Base-by-base conservation (phyloP, 371 early-diverging fungal species). In the Mucor ambiguus region DNA sequence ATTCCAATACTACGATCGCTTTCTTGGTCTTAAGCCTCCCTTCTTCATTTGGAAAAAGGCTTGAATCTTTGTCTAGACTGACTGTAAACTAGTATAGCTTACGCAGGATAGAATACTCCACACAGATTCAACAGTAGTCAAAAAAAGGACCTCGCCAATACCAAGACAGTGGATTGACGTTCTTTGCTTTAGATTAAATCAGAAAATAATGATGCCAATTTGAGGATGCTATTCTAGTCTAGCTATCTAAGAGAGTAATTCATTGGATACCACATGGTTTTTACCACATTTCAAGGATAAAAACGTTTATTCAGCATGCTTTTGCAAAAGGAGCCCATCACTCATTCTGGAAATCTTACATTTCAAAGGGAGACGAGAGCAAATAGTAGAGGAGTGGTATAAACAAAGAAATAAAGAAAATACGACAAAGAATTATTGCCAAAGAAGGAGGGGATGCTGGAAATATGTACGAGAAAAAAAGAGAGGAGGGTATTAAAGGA, bases 281-380 rank as follows among this genome's bases (percentile, higher is more conserved):
- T 2, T 4, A 52, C 52, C 16, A 28, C 16, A 52, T 52, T 52
- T 52, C 16, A 52, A 28, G 52, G 24, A 28, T 14, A 11, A 52
- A 52, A 52, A 52, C 28, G 52, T 52, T 52, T 11, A 52, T 52
- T 52, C 52, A 52, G 14, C 52, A 52, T 52, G 52, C 16, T 52
- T 5, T 41, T 5, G 18, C 26, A 22, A 26, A 26, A 26, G 52
- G 26, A 22, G 14, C 41, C 41, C 5, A 37, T 4, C 14, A 52
- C 14, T 28, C 28, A 26, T 49, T 49, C 49, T 24, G 26, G 28
- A 14, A 14, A 26, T 28, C 2, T 0, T 16, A 14, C 18, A 41
- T 41, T 41, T 41, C 18, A 18, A 41, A 52, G 52, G 28, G 52
- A 52, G 52, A 52, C 5, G 52, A 52, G 28, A 52, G 26, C 52